phyloP scores from a whole-genome alignment of 2,329 filamentous ascomycete species.

The Chaetomiaceae sp. region DNA sequence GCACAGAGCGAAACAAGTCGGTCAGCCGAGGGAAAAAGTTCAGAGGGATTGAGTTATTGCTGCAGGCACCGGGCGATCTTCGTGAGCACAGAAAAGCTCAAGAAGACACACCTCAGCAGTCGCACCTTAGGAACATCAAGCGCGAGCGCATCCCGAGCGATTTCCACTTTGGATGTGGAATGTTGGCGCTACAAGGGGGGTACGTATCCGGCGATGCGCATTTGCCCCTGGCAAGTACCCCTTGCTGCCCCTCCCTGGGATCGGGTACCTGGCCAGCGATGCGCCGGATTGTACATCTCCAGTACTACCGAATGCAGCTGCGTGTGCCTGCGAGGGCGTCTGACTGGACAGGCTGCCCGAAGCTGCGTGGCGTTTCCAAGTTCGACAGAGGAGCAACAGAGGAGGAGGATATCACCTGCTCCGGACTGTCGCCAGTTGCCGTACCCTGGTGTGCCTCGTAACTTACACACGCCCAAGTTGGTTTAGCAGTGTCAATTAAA shows the following conservation, averaged over 20 bases:
- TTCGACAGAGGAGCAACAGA: neutral
- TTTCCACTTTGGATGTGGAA: constrained; percentile 3
- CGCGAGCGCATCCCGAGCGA: neutral
- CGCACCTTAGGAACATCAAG: neutral
- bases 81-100: neutral
- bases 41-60: constrained; percentile 5
- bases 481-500: too few species aligned
- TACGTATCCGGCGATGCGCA: constrained; percentile 14
- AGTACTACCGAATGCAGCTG: constrained; percentile 17
- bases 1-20: constrained; percentile 16
- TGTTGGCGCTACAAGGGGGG: constrained; percentile 11
- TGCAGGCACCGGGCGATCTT: neutral
- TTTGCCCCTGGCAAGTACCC: constrained; percentile 17
- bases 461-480: too few species aligned
- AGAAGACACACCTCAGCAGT: neutral
- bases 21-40: constrained; percentile 10
- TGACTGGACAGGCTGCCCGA: constrained; percentile 14
- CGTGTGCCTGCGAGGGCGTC: constrained; percentile 15
- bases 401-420: neutral
- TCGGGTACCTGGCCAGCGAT: constrained; percentile 12
- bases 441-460: too few species aligned
- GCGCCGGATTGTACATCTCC: neutral
- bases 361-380: neutral
- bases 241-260: constrained; percentile 4
- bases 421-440: too few species aligned